Evolutionary conservation across 2,329 filamentous ascomycete genomes (phyloP).

Genomic region (Curvularia sp.): DNA sequence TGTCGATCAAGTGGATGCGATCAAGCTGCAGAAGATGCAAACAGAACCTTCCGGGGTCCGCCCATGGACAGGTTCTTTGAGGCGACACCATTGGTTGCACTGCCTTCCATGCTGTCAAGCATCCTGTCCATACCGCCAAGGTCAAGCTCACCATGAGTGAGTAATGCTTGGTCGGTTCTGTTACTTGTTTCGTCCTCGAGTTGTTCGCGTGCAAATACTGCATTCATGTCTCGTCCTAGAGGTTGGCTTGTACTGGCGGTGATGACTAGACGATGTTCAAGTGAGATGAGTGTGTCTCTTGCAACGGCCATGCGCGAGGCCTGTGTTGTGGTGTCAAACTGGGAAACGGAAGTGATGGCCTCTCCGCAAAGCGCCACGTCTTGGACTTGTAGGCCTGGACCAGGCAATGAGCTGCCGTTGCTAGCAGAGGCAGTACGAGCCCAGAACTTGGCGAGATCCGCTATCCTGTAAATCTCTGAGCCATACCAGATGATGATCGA

Average conservation of each 20-base stretch:
- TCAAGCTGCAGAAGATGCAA: constrained; percentile 44
- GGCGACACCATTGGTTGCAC: constrained; percentile 29
- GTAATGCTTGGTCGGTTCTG: constrained; percentile 53
- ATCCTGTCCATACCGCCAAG: constrained; percentile 58
- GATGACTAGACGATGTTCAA: constrained; percentile 56
- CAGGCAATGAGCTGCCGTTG: constrained; percentile 49
- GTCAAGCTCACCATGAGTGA: constrained; percentile 56
- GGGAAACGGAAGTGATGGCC: constrained; percentile 53
- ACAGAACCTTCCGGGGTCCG: constrained; percentile 47
- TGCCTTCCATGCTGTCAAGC: constrained; percentile 49
- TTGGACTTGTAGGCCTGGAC: constrained; percentile 53
- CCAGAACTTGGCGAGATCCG: constrained; percentile 57
- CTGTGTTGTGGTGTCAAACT: constrained; percentile 52
- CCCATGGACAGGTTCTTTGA: constrained; percentile 38
- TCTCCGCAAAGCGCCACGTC: constrained; percentile 54
- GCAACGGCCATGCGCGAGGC: constrained; percentile 55
- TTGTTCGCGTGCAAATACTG: constrained; percentile 39
- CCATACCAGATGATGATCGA: constrained; percentile 58
- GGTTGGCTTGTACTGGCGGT: constrained; percentile 46
- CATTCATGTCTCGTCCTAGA: constrained; percentile 39
- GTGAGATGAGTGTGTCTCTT: constrained; percentile 54
- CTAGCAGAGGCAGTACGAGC: constrained; percentile 49
- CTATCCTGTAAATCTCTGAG: constrained; percentile 54
- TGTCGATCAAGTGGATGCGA: background rate
- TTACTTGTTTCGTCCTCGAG: constrained; percentile 40